Evolutionary conservation across 2,329 filamentous ascomycete species (phyloP), one percentile per base, ranked within the genome.

Genomic region (Didymellaceae sp.): DNA sequence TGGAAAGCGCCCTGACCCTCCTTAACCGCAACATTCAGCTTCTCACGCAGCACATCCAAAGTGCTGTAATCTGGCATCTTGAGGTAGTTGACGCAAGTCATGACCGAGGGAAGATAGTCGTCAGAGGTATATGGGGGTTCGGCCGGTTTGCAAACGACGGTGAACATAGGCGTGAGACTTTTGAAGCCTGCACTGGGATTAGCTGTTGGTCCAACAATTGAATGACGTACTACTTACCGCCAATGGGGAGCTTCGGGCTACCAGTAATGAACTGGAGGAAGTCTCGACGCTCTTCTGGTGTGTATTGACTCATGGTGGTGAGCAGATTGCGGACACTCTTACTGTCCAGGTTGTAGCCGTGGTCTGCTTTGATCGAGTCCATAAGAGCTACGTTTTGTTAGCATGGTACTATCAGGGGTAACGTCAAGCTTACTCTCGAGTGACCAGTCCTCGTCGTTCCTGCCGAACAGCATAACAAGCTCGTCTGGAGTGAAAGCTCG

Each of bases 11-110:
- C 94, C 73, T 99, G 94, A 18, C 94, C 94, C 78, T 99, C 95
- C 73, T 86, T 89, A 71, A 96, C 96, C 20, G 94, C 95, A 58
- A 87, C 88, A 58, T 84, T 86, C 45, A 99, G 80, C 72, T 90
- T 90, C 70, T 88, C 83, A 67, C 83, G 87, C 75, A 99, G 85
- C 42, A 88, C 81, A 1, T 90, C 84, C 55, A 96, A 77, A 61
- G 79, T 86, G 60, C 86, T 93, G 75, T 99, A 99, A 74, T 99
- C 91, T 16, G 94, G 94, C 68, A 99, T 82, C 77, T 99, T 99
- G 66, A 99, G 85, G 72, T 99, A 99, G 75, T 99, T 99, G 75
- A 96, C 94, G 73, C 95, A 99, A 9, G 95, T 99, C 95, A 99
- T 99, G 72, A 99, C 95, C 71, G 92, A 97, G 10, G 95, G 94